Conservation (phyloP, 257 asterid species). For the Lantana camara region DNA sequence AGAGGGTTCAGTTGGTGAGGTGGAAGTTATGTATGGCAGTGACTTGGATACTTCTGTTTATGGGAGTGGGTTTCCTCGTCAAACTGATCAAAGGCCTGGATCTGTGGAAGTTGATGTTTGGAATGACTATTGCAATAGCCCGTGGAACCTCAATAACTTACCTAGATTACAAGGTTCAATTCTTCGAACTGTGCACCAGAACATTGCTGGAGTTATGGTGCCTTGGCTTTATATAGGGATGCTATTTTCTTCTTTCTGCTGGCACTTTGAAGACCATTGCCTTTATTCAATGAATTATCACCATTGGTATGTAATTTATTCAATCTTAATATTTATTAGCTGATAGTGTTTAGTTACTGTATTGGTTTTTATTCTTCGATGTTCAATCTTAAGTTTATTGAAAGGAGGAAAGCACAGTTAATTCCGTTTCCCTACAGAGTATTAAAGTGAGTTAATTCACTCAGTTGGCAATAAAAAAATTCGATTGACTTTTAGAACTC, state of each 20-base stretch:
- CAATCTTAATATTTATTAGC: constrained; percentile 22
- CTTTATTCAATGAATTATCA: constrained; percentile 95
- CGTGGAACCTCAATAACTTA: constrained; percentile 95
- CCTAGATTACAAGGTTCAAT: constrained; percentile 91
- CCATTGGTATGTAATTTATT: constrained; percentile 72
- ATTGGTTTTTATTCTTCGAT: constrained; percentile 7
- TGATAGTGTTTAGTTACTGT: constrained; percentile 10
- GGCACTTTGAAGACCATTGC: constrained; percentile 99
- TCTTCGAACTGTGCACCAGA: constrained; percentile 85
- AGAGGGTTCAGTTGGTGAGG: constrained; percentile 89
- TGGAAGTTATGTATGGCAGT: constrained; percentile 93
- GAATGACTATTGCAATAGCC: constrained; percentile 80
- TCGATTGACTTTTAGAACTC: background rate
- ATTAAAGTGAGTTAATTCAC: background rate
- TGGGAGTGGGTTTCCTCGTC: constrained; percentile 95
- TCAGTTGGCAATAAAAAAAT: background rate
- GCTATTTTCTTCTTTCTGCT: constrained; percentile 94
- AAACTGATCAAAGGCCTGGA: constrained; percentile 49
- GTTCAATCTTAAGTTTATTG: constrained; percentile 12
- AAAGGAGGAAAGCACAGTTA: background rate
- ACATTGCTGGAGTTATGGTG: constrained; percentile 96
- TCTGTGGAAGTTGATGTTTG: constrained; percentile 63
- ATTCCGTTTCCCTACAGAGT: background rate
- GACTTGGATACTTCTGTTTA: constrained; percentile 88
- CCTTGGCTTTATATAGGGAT: constrained; percentile 97